Evolutionary conservation across 2,329 filamentous ascomycete genomes (phyloP).

Genomic region (Geoglossum cookeanum): DNA sequence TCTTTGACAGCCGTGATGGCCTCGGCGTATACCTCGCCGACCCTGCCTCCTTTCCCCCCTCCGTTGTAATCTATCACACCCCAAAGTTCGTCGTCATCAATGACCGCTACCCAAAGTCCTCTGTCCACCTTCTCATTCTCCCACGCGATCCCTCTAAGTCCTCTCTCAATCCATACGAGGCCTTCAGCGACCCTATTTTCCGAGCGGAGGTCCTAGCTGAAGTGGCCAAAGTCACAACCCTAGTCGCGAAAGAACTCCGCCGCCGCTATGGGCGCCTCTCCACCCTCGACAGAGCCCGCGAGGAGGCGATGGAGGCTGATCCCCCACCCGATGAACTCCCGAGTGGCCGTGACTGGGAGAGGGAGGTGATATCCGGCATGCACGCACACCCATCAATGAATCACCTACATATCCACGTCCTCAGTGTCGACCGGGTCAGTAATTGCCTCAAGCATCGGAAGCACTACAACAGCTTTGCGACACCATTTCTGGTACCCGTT

Average conservation of each 20-base stretch:
- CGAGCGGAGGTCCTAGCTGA: conserved; percentile 43
- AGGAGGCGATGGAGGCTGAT: conserved; percentile 36
- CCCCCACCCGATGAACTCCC: conserved; percentile 34
- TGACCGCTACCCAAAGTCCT: conserved; percentile 73
- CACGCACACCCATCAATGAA: conserved; percentile 85
- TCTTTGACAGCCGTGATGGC: conserved; percentile 35
- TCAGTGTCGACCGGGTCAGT: conserved; percentile 63
- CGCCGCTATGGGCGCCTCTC: conserved; percentile 47
- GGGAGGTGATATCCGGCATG: conserved; percentile 57
- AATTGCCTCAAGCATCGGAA: conserved; percentile 55
- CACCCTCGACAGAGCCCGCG: conserved; percentile 39
- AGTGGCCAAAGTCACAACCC: conserved; percentile 35
- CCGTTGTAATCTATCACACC: conserved; percentile 44
- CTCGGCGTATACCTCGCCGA: conserved; percentile 47
- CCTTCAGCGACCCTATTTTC: conserved; percentile 52
- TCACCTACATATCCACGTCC: conserved; percentile 76
- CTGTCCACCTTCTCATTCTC: conserved; percentile 72
- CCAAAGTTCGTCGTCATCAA: conserved; percentile 57
- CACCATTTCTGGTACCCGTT: conserved; percentile 62
- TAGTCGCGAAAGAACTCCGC: conserved; percentile 59
- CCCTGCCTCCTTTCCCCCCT: conserved; percentile 39
- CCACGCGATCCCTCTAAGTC: conserved; percentile 46
- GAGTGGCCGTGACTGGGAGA: conserved; percentile 55
- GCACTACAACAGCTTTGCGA: conserved; percentile 86
- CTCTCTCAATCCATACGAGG: conserved; percentile 54